A percentile compares a stretch with the other conserved stretches of the same genome.
These are phyloP conservation scores for Guyanaporus albipodus DNA, from an alignment of 768 basidiomycete species.

Conservation along the genomic window DNA sequence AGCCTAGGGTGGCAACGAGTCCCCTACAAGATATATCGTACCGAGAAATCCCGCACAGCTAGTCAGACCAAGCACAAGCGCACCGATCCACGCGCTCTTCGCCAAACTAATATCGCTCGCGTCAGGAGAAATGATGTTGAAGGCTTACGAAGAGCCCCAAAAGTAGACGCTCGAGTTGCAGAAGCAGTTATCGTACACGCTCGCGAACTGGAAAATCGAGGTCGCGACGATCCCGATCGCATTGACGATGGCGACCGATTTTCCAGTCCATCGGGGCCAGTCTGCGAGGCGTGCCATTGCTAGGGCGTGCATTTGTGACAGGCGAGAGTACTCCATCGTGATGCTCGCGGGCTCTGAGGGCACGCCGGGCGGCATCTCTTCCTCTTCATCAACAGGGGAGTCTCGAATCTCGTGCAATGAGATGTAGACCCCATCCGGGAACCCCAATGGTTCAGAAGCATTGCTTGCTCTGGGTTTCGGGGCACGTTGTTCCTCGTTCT, in stretches of 20 bases:
- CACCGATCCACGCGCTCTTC: constrained; percentile 36
- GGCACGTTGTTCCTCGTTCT: not conserved
- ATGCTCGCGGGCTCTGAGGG: not conserved
- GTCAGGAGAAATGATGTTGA: constrained; percentile 22
- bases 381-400: not conserved
- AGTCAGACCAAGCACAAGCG: constrained; percentile 26
- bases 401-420: not conserved
- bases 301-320: not conserved
- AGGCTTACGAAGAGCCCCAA: constrained; percentile 22
- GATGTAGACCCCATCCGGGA: not conserved
- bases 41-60: constrained; percentile 25
- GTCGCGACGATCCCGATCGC: constrained; percentile 23
- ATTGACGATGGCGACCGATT: constrained; percentile 28
- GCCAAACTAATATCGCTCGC: constrained; percentile 23
- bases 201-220: constrained; percentile 30
- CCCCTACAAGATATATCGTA: constrained; percentile 27
- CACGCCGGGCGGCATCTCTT: not conserved
- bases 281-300: constrained; percentile 3
- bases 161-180: constrained; percentile 26
- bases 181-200: constrained; percentile 27
- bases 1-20: constrained; percentile 15
- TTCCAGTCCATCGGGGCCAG: constrained; percentile 25
- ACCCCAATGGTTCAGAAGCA: not conserved
- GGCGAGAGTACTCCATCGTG: not conserved
- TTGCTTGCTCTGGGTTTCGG: not conserved